A percentile compares a stretch with the other conserved stretches of the same genome.
These are phyloP conservation scores for Schizopora paradoxa DNA, from an alignment of 1,284 basidiomycete genomes.

Conservation along the genomic window DNA sequence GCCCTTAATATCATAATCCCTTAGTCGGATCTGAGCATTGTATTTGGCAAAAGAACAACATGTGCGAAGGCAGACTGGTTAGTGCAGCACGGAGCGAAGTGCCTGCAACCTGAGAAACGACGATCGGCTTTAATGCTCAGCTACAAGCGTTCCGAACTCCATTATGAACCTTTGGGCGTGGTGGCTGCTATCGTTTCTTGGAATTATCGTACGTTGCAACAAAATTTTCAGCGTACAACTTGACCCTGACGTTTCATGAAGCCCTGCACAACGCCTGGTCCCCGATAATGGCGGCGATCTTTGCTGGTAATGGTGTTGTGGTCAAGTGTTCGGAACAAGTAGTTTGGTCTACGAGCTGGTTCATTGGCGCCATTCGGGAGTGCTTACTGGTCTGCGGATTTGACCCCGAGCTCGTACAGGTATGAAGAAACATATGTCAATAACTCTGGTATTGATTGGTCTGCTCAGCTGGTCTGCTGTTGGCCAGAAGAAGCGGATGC, in stretches of 20 bases:
- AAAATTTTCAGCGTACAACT: background rate
- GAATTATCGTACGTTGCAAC: slow-evolving; percentile 71
- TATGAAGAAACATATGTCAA: slow-evolving; percentile 23
- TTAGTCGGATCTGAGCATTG: slow-evolving; percentile 13
- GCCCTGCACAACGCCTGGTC: slow-evolving; percentile 92
- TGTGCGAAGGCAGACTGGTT: slow-evolving; percentile 89
- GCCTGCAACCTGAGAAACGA: slow-evolving; percentile 66
- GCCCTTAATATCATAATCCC: background rate
- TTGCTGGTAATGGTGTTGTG: slow-evolving; percentile 86
- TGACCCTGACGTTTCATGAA: slow-evolving; percentile 26
- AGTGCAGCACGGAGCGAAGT: slow-evolving; percentile 74
- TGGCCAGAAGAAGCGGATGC: slow-evolving; percentile 83
- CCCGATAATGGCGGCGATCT: slow-evolving; percentile 86
- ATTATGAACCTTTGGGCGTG: slow-evolving; percentile 92
- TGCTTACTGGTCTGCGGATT: slow-evolving; percentile 76
- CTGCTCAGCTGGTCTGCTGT: slow-evolving; percentile 69
- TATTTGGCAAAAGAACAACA: slow-evolving; percentile 57
- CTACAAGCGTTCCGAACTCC: slow-evolving; percentile 82
- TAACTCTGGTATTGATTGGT: slow-evolving; percentile 13
- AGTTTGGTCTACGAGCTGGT: slow-evolving; percentile 83
- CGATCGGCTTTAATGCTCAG: slow-evolving; percentile 71
- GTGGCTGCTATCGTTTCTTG: slow-evolving; percentile 92
- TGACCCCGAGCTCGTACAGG: slow-evolving; percentile 78
- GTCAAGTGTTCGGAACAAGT: slow-evolving; percentile 94
- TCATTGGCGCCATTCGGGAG: slow-evolving; percentile 68